phyloP scores from a whole-genome alignment of 2,329 filamentous ascomycete species.

The Diaporthe batatas region DNA sequence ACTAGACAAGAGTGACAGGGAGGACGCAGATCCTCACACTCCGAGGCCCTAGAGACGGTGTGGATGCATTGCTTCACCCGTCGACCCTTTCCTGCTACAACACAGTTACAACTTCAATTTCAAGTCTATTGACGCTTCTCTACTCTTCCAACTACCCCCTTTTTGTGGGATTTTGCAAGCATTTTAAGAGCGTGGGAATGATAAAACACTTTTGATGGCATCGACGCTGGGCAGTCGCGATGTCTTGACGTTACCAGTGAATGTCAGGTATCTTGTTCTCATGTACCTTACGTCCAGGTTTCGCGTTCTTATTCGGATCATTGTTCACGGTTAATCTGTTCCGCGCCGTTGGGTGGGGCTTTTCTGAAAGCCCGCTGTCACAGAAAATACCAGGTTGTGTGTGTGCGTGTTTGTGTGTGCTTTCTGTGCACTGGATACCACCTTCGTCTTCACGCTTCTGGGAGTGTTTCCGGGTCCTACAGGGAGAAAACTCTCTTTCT shows the following conservation, averaged over 20 bases:
- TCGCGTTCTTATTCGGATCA: constrained; percentile 27
- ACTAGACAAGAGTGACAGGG: background rate
- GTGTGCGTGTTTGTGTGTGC: constrained; percentile 44
- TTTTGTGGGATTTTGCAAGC: constrained; percentile 35
- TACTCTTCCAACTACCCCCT: constrained; percentile 20
- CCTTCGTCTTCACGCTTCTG: constrained; percentile 44
- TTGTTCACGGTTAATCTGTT: constrained; percentile 41
- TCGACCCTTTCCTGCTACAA: background rate
- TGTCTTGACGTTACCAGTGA: constrained; percentile 15
- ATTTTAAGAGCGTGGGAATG: constrained; percentile 36
- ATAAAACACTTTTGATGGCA: constrained; percentile 31
- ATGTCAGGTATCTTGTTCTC: constrained; percentile 16
- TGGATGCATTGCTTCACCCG: background rate
- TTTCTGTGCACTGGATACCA: constrained; percentile 49
- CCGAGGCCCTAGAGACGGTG: background rate
- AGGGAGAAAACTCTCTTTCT: constrained; percentile 43
- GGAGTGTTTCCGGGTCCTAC: constrained; percentile 43
- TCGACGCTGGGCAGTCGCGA: constrained; percentile 27
- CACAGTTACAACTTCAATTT: constrained; percentile 16
- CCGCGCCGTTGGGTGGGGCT: constrained; percentile 33
- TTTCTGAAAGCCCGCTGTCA: constrained; percentile 25
- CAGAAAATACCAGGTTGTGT: constrained; percentile 45
- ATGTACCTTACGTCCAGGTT: constrained; percentile 28
- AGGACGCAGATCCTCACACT: background rate
- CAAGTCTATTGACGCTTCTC: constrained; percentile 20